Evolutionary conservation across 495 filamentous ascomycete genomes (phyloP), one percentile per base, ranked within the genome.

Genomic region (Haplographium delicatum): DNA sequence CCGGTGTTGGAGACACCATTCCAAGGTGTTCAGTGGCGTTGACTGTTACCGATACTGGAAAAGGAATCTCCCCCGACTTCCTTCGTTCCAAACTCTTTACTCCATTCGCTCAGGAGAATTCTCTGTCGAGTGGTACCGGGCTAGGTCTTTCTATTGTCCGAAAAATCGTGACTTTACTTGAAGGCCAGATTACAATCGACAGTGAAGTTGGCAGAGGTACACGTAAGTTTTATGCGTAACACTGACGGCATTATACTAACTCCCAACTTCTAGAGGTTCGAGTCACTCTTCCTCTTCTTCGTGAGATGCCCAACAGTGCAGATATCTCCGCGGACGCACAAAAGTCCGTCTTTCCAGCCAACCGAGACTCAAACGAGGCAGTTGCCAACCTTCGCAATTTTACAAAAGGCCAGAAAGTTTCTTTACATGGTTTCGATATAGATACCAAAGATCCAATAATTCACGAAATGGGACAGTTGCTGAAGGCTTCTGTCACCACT

Each of bases 101-200:
- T 8, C 83, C 86, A 0, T 91, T 90, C 53, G 67, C 79, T 0
- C 86, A 91, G 50, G 86, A 90, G 58, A 76, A 86, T 52, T 68
- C 71, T 1, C 70, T 86, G 16, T 74, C 79, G 0, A 75, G 80
- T 22, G 87, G 87, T 5, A 82, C 84, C 4, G 86, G 87, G 0
- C 71, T 88, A 3, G 85, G 85, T 0, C 72, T 89, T 28, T 79
- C 76, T 26, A 81, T 89, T 43, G 81, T 87, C 1, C 74, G 75
- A 18, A 82, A 86, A 46, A 74, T 89, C 5, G 71, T 86, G 4
- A 67, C 64, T 16, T 72, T 73, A 20, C 69, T 90, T 1, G 72
- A 73, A 16, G 82, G 86, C 0, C 66, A 72, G 3, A 75, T 90
- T 31, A 71, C 74, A 3, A 71, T 90, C n/a, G 53, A 62, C 10